Conservation (phyloP, 169 alveolate genomes). For the Plasmodium fragile region DNA sequence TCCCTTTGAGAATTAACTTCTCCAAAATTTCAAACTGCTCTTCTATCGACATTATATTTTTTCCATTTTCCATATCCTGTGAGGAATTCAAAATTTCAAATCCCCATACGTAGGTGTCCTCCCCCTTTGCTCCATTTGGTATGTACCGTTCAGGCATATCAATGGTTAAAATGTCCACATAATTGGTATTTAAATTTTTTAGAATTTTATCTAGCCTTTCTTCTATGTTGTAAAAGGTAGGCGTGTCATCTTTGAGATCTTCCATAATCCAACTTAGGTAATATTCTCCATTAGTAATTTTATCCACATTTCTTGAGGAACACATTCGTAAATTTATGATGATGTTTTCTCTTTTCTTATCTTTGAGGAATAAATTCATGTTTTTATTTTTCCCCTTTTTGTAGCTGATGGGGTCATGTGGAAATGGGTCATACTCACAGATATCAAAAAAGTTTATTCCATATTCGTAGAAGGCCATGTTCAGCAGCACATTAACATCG, state of each 20-base stretch:
- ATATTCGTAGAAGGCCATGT: constrained; percentile 84
- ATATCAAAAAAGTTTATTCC: constrained; percentile 89
- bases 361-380: constrained; percentile 77
- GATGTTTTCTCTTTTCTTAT: constrained; percentile 78
- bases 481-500: constrained; percentile 84
- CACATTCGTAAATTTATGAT: constrained; percentile 77
- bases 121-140: constrained; percentile 86
- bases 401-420: constrained; percentile 85
- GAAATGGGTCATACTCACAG: constrained; percentile 89
- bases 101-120: constrained; percentile 90
- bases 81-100: constrained; percentile 46
- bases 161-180: constrained; percentile 84
- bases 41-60: constrained; percentile 65
- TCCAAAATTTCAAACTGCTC: constrained; percentile 83
- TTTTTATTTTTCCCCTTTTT: constrained; percentile 83
- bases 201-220: constrained; percentile 86
- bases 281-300: constrained; percentile 56
- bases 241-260: constrained; percentile 28
- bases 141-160: constrained; percentile 87
- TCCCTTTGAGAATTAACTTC: constrained; percentile 84
- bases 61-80: constrained; percentile 6
- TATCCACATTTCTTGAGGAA: constrained; percentile 80
- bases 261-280: constrained; percentile 75
- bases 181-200: constrained; percentile 81
- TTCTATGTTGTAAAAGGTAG: constrained; percentile 75